phyloP scores from a whole-genome alignment of 2,329 filamentous ascomycete genomes.

The Pestalotiopsis sp. region DNA sequence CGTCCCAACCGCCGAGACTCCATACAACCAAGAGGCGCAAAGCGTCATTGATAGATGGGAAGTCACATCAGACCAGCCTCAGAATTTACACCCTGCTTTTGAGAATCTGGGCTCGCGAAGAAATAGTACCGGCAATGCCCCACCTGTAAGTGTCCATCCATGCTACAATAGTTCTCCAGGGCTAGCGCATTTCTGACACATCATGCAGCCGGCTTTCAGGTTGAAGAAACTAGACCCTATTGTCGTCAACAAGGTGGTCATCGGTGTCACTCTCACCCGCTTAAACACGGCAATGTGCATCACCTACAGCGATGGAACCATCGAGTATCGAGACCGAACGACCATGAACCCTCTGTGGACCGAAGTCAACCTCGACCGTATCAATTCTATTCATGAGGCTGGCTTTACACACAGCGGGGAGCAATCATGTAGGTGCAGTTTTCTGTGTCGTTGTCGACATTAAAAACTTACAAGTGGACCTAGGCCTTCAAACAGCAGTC shows the following conservation, averaged over 20 bases:
- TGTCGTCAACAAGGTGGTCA: slow-evolving; percentile 66
- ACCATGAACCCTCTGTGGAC: slow-evolving; percentile 70
- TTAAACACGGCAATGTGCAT: slow-evolving; percentile 73
- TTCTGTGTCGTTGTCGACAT: not conserved
- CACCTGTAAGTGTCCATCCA: slow-evolving; percentile 18
- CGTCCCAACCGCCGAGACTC: slow-evolving; percentile 50
- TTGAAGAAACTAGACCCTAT: slow-evolving; percentile 69
- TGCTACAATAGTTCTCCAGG: not conserved
- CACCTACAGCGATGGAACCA: slow-evolving; percentile 75
- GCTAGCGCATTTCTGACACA: not conserved
- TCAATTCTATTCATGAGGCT: slow-evolving; percentile 72
- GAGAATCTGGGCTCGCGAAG: slow-evolving; percentile 69
- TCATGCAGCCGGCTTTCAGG: slow-evolving; percentile 24
- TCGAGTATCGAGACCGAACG: slow-evolving; percentile 77
- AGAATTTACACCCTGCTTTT: slow-evolving; percentile 72
- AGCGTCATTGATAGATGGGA: slow-evolving; percentile 86
- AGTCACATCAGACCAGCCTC: slow-evolving; percentile 64
- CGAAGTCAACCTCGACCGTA: slow-evolving; percentile 61
- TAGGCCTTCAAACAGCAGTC: slow-evolving; percentile 59
- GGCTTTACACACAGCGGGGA: slow-evolving; percentile 73
- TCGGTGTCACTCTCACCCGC: slow-evolving; percentile 68
- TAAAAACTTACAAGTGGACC: slow-evolving; percentile 13
- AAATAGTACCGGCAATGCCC: slow-evolving; percentile 42
- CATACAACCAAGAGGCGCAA: slow-evolving; percentile 63
- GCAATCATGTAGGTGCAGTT: slow-evolving; percentile 56